Percentiles rank a stretch among this genome's conserved stretches.
Conservation (phyloP, 1,284 basidiomycete species). For the Cystobasidium sp. region DNA sequence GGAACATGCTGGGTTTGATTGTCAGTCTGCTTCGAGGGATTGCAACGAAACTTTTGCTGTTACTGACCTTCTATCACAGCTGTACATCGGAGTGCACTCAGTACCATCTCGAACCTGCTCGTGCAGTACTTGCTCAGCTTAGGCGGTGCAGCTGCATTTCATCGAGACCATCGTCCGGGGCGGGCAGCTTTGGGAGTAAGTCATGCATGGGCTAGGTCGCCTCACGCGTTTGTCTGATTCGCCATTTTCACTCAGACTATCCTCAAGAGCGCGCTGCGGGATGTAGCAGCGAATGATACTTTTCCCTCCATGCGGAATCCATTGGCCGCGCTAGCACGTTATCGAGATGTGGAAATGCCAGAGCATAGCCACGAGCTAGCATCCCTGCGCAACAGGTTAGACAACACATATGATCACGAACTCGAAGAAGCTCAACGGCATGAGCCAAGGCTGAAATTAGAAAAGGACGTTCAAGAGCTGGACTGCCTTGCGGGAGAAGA, state of each 20-base stretch:
- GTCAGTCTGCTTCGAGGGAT: constrained; percentile 60
- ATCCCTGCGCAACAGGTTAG: constrained; percentile 6
- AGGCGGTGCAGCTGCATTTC: constrained; percentile 79
- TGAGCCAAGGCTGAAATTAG: constrained; percentile 2
- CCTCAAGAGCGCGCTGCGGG: constrained; percentile 12
- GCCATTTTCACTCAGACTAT: constrained; percentile 61
- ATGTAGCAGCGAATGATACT: constrained; percentile 63
- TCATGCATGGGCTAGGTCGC: too few species aligned
- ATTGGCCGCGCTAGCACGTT: constrained; percentile 8
- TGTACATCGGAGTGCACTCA: constrained; percentile 68
- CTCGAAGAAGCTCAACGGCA: constrained; percentile 17
- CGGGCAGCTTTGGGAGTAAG: constrained; percentile 52
- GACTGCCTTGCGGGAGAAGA: constrained; percentile 10
- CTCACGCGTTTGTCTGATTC: not conserved
- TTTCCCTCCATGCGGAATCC: not conserved
- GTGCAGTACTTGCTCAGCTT: constrained; percentile 83
- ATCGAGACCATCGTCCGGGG: constrained; percentile 77
- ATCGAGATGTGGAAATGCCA: constrained; percentile 28
- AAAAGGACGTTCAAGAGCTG: not conserved
- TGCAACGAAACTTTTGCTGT: not conserved
- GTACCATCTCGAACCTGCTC: constrained; percentile 78
- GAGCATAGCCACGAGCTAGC: not conserved
- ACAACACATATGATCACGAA: constrained; percentile 10
- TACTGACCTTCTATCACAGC: constrained; percentile 53
- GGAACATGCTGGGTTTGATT: constrained; percentile 88